Percentiles rank a stretch among this genome's conserved stretches.
Evolutionary conservation across 83 land plant genomes (phyloP).

Genomic region (Picea abies): DNA sequence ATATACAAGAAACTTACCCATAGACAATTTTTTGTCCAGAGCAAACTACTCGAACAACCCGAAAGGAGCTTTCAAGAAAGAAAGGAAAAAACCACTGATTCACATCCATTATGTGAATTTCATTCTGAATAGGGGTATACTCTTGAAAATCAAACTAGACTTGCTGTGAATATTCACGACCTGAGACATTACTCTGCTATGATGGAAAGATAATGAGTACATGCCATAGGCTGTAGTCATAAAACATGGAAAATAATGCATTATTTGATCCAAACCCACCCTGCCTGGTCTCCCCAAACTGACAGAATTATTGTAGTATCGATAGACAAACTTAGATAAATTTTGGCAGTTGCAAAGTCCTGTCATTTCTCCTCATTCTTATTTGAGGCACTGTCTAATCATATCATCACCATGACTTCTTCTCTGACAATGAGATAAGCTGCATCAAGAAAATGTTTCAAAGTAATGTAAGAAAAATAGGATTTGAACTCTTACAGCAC

Average conservation of each 20-base stretch:
- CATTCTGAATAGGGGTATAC: not conserved
- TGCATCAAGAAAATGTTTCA: not conserved
- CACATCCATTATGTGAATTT: not conserved
- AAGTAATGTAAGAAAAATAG: not conserved
- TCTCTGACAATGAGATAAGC: slow-evolving; percentile 12
- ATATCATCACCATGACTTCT: slow-evolving; percentile 8
- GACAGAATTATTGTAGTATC: not conserved
- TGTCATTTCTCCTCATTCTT: not conserved
- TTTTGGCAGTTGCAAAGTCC: not conserved
- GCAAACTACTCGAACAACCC: not conserved
- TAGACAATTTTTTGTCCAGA: not conserved
- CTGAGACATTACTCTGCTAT: slow-evolving; percentile 3
- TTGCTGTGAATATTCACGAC: not conserved
- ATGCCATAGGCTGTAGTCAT: not conserved
- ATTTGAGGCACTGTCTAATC: not conserved
- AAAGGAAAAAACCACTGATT: not conserved
- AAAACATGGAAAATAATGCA: not conserved
- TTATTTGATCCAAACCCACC: not conserved
- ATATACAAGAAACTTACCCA: not conserved
- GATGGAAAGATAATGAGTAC: not conserved
- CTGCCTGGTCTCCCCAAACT: not conserved
- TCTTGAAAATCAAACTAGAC: not conserved
- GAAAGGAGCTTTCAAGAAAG: too few relatives aligned
- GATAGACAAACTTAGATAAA: not conserved
- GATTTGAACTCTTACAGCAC: not conserved